Evolutionary conservation across 2,329 filamentous ascomycete species (phyloP), one percentile per base, ranked within the genome.

Genomic region (Penicillium expansum): DNA sequence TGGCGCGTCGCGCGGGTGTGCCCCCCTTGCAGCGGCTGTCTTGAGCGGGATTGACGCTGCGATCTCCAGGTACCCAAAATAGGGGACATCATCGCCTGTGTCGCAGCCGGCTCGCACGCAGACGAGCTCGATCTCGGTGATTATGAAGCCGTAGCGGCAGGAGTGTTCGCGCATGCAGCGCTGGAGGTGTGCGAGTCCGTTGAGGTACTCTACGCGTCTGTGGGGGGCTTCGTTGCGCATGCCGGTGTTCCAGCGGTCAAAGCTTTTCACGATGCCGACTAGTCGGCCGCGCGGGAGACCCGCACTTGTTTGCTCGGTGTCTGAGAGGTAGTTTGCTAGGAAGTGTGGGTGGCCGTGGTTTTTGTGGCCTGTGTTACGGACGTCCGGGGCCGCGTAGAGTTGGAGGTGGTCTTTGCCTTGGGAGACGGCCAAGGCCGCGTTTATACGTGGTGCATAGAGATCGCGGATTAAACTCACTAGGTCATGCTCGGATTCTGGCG

Each of bases 101-200:
- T 84, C 77, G 55, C 76, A 79, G 51, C 92, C 92, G 63, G 89
- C 90, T 67, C 92, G 90, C 1, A 96, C 91, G 66, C 94, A 86
- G 38, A 97, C 87, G 9, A 97, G 86, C 77, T 97, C 93, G 67
- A 96, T 96, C 77, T 97, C 93, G 1, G 91, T 97, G 70, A 97
- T 86, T 74, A 97, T 93, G 80, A 96, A 97, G 53, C 93, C 93
- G 74, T 97, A 97, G 57, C 93, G 87, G 71, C 91, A 95, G 64
- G 87, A 87, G 77, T 96, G 90, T 77, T 96, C 91, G 73, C 93
- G 91, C 91, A 97, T 96, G 69, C 88, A 87, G 71, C 90, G 85
- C 76, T 97, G 93, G 43, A 97, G 80, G 67, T 95, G 91, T 0
- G 92, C 83, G 5, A 97, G 85, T 1, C 91, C 91, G 49, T 89